Evolutionary conservation across 2,329 filamentous ascomycete species (phyloP).

Genomic region (Aspergillus sp.): DNA sequence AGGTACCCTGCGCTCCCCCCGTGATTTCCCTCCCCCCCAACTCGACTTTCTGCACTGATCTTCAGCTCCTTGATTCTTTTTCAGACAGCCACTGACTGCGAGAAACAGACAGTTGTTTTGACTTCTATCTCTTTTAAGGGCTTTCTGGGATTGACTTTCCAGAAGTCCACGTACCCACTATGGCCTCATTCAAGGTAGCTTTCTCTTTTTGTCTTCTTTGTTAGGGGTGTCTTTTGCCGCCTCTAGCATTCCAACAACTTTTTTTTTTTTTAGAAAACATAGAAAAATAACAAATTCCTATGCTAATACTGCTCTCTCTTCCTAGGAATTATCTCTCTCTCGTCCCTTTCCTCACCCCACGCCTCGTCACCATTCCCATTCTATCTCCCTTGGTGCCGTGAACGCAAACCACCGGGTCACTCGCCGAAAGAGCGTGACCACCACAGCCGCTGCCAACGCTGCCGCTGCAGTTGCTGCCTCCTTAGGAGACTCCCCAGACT

Average conservation of each 20-base stretch:
- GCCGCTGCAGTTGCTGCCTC: conserved; percentile 64
- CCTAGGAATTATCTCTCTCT: conserved; percentile 52
- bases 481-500: conserved; percentile 61
- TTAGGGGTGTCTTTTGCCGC: conserved; percentile 3
- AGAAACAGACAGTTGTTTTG: conserved; percentile 11
- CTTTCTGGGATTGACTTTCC: conserved; percentile 29
- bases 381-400: conserved; percentile 72
- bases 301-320: conserved; percentile 23
- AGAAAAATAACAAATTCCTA: too few species aligned
- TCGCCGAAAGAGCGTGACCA: conserved; percentile 88
- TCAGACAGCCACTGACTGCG: not conserved
- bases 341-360: conserved; percentile 68
- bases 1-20: conserved; percentile 14
- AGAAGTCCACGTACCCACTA: conserved; percentile 30
- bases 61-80: not conserved
- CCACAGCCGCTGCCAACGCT: conserved; percentile 69
- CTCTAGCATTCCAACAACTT: not conserved
- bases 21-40: conserved; percentile 8
- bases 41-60: conserved; percentile 2
- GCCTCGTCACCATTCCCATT: conserved; percentile 77
- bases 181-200: conserved; percentile 44
- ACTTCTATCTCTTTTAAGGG: conserved; percentile 12
- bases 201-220: conserved; percentile 9
- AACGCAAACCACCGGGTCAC: conserved; percentile 83
- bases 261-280: not conserved